Conservation (phyloP, 75 land plant genomes). For the Selaginella tamariscina region DNA sequence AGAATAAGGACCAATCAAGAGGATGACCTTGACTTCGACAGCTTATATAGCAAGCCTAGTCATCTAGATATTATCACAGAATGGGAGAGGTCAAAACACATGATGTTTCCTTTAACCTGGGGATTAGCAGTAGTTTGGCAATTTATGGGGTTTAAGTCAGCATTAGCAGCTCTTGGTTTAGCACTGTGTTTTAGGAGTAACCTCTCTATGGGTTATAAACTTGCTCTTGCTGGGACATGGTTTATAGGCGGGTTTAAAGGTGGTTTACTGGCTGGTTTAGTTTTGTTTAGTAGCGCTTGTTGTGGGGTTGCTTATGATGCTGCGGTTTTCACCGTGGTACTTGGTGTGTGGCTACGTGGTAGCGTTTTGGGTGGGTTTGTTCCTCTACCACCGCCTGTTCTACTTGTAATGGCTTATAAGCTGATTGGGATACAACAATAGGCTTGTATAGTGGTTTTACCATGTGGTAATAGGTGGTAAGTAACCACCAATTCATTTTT, state of each 20-base stretch:
- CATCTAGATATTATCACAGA: conserved; percentile 14
- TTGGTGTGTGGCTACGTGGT: conserved; percentile 56
- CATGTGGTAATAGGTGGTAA: too few relatives aligned
- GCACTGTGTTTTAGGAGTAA: conserved; percentile 34
- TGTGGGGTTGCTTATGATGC: conserved; percentile 45
- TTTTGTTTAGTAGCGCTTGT: conserved; percentile 45
- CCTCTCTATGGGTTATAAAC: conserved; percentile 45
- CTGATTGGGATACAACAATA: too few relatives aligned
- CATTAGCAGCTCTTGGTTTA: conserved; percentile 38
- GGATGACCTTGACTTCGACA: conserved; percentile 8
- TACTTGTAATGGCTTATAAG: conserved; percentile 56
- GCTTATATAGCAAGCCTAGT: neutral
- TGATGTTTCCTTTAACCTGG: conserved; percentile 39
- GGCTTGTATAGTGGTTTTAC: too few relatives aligned
- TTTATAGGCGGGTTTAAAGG: conserved; percentile 60
- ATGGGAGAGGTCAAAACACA: conserved; percentile 30
- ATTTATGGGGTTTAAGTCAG: conserved; percentile 32
- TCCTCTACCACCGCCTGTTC: conserved; percentile 56
- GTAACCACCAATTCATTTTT: too few relatives aligned
- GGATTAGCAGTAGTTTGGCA: conserved; percentile 34
- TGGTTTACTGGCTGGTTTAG: conserved; percentile 32
- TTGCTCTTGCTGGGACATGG: conserved; percentile 54
- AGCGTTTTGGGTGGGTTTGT: conserved; percentile 33
- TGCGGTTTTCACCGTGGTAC: conserved; percentile 36
- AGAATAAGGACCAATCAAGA: neutral